These are phyloP conservation scores for Seiridium cupressi DNA, from an alignment of 2,329 filamentous ascomycete genomes.

Conservation along the genomic window DNA sequence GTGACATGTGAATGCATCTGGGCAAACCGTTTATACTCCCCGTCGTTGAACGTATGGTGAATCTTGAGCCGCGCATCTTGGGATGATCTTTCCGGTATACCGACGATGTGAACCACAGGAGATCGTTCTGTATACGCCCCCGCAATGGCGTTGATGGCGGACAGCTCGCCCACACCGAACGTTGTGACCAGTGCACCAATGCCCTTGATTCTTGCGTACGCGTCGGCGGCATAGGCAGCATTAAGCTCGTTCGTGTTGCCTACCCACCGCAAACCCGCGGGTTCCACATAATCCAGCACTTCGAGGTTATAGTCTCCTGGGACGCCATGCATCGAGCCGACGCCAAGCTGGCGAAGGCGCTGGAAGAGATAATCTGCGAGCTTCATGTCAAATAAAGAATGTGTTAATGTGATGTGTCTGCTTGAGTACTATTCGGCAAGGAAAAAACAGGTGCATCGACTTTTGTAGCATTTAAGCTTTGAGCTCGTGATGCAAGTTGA, in stretches of 20 bases:
- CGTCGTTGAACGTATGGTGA: slow-evolving; percentile 57
- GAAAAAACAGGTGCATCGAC: too few relatives aligned
- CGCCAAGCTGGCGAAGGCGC: slow-evolving; percentile 39
- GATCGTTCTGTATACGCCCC: slow-evolving; percentile 57
- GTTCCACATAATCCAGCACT: slow-evolving; percentile 34
- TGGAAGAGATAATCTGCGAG: slow-evolving; percentile 34
- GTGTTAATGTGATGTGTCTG: too few relatives aligned
- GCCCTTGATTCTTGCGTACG: slow-evolving; percentile 54
- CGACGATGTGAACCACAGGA: slow-evolving; percentile 57
- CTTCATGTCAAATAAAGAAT: slow-evolving; percentile 11
- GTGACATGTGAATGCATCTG: slow-evolving; percentile 49
- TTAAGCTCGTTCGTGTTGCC: slow-evolving; percentile 60
- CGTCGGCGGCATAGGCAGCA: slow-evolving; percentile 55
- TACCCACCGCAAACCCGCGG: slow-evolving; percentile 38
- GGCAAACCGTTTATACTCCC: slow-evolving; percentile 49
- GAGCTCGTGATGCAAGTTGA: too few relatives aligned
- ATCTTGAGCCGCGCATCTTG: slow-evolving; percentile 42
- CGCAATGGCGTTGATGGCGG: slow-evolving; percentile 57
- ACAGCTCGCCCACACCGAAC: slow-evolving; percentile 57
- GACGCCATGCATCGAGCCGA: slow-evolving; percentile 44
- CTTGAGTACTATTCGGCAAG: too few relatives aligned
- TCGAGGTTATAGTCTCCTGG: slow-evolving; percentile 40
- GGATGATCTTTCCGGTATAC: slow-evolving; percentile 42
- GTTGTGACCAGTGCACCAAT: slow-evolving; percentile 52
- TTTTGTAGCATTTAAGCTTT: too few relatives aligned